Base-by-base conservation (phyloP, 345 rosid species). In the Isatis tinctoria region DNA sequence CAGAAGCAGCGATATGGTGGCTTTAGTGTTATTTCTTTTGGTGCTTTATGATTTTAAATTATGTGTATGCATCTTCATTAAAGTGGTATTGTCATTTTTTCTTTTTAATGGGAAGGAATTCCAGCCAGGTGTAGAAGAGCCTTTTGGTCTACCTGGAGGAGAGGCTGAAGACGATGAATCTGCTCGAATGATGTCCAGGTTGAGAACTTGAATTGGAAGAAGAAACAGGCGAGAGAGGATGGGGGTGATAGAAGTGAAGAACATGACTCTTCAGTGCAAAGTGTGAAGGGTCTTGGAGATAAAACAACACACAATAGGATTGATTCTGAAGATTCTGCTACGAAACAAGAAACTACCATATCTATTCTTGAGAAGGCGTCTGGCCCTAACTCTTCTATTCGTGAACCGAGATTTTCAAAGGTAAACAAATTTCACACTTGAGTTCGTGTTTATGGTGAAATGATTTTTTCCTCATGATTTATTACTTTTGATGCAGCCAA, bases 161-260 rank as follows among this genome's bases (percentile, higher is more conserved):
- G 83, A 78, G 54, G 69, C 70, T 60, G 85, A 83, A 76, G 90
- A 85, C 49, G 92, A 89, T 56, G 97, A 88, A 51, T 95, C 79
- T 84, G 87, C 78, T 32, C 83, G 82, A 26, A 73, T 90, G n/a
- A 84, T 90, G 90, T 65, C 96, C 49, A 86, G 87, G 84, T 79
- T 95, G 83, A 90, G 97, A 90, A 67, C 97, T 95, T 78, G 99
- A 95, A 85, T 80, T 76, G 78, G 92, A 90, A 77, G 99, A 95
- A 80, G 97, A n/a, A 92, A 81, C 90, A 80, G 70, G 93, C 82
- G 8, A 86, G 80, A 70, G 92, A 83, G 75, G 78, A 14, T 77
- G 72, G 45, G 10, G 70, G 63, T 2, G 77, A 69, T 54, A 41
- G 9, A 26, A 73, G 63, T 65, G 82, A 81, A 56, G 78, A 68